Conservation (phyloP, 2,329 filamentous ascomycete species). For the Drechslerella dactyloides region DNA sequence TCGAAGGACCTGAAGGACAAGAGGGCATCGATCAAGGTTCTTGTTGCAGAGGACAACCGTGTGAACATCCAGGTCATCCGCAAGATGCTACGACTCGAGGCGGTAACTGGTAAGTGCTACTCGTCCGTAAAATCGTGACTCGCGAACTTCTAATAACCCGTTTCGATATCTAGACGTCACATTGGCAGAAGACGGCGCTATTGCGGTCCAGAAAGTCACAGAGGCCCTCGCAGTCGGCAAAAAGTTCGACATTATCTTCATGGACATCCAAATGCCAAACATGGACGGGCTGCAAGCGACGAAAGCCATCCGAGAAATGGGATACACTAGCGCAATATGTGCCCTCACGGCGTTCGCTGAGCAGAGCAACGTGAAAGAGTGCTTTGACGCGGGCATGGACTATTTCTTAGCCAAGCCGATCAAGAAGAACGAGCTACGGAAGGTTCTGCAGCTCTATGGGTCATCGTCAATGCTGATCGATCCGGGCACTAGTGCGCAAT, state of each 20-base stretch:
- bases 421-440: conserved; percentile 52
- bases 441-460: conserved; percentile 53
- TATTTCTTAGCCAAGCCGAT: conserved; percentile 76
- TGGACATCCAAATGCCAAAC: conserved; percentile 96
- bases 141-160: conserved; percentile 1
- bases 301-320: conserved; percentile 80
- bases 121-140: background rate
- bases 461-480: conserved; percentile 33
- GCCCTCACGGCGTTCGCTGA: conserved; percentile 89
- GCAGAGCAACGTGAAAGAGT: conserved; percentile 84
- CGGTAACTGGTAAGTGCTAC: conserved; percentile 57
- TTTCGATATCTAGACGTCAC: conserved; percentile 69
- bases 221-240: conserved; percentile 75
- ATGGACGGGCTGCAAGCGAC: conserved; percentile 88
- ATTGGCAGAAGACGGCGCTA: conserved; percentile 82
- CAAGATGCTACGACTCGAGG: conserved; percentile 66
- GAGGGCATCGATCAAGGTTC: conserved; percentile 62
- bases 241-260: conserved; percentile 86
- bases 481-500: background rate
- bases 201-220: conserved; percentile 85
- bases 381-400: conserved; percentile 89
- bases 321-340: conserved; percentile 86
- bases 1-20: conserved; percentile 40
- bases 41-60: conserved; percentile 82
- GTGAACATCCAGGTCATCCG: conserved; percentile 69